A percentile compares a stretch with the other conserved stretches of the same genome.
These are phyloP conservation scores for Paxillus rubicundulus DNA, from an alignment of 768 basidiomycete genomes.

Conservation along the genomic window DNA sequence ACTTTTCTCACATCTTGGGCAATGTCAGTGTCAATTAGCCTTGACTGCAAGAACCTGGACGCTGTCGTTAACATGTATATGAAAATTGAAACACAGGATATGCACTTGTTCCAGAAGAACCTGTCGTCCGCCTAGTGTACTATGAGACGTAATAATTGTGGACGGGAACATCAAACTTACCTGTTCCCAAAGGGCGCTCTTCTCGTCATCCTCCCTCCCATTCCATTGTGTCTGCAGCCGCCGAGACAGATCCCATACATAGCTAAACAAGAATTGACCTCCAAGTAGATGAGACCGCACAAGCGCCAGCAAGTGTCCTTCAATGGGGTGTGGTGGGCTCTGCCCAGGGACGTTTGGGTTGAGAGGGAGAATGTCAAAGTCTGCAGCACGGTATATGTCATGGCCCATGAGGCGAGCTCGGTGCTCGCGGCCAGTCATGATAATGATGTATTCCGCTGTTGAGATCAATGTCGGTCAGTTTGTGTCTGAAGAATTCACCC, in stretches of 20 bases:
- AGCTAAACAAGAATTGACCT: slow-evolving; percentile 88
- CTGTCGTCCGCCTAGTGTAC: slow-evolving; percentile 79
- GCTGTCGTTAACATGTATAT: slow-evolving; percentile 3
- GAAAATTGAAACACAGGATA: background rate
- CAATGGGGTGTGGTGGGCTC: slow-evolving; percentile 77
- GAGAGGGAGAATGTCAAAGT: slow-evolving; percentile 89
- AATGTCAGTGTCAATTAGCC: slow-evolving; percentile 56
- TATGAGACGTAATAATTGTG: slow-evolving; percentile 8
- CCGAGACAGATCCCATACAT: slow-evolving; percentile 86
- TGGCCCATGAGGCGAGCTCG: slow-evolving; percentile 79
- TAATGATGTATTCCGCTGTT: slow-evolving; percentile 88
- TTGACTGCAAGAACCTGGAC: slow-evolving; percentile 51
- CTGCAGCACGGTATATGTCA: slow-evolving; percentile 84
- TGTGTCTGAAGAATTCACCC: background rate
- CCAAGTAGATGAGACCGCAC: slow-evolving; percentile 78
- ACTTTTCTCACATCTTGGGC: slow-evolving; percentile 59
- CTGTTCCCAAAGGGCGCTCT: slow-evolving; percentile 71
- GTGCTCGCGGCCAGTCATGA: slow-evolving; percentile 80
- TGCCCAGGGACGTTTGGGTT: slow-evolving; percentile 65
- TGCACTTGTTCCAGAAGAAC: slow-evolving; percentile 94
- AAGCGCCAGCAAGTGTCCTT: slow-evolving; percentile 82
- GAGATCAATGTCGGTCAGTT: background rate
- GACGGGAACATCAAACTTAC: slow-evolving; percentile 41
- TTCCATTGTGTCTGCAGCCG: slow-evolving; percentile 82
- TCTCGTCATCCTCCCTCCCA: slow-evolving; percentile 46